Percentiles rank a stretch among this genome's conserved stretches.
Conservation (phyloP, 129 eudicot species). For the Artemisia argyi region DNA sequence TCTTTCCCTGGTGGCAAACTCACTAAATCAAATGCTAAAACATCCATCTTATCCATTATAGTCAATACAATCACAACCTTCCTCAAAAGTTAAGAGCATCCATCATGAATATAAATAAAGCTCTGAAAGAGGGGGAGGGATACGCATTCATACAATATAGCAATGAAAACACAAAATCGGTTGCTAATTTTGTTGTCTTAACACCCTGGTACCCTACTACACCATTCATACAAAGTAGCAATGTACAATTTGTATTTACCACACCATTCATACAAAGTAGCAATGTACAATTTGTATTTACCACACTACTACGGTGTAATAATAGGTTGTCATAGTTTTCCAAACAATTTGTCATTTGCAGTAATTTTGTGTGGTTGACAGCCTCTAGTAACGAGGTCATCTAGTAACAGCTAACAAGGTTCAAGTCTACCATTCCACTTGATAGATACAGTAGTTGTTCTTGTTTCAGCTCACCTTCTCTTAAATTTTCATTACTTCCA, state of each 20-base stretch:
- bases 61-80: slow-evolving; percentile 12
- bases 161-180: no score
- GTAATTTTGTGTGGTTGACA: not conserved
- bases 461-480: not conserved
- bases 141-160: no score
- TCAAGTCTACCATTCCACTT: not conserved
- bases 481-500: not conserved
- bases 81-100: slow-evolving; percentile 6
- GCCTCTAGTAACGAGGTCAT: not conserved
- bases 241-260: not conserved
- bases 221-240: not conserved
- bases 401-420: not conserved
- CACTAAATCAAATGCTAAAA: not conserved
- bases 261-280: not conserved
- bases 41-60: slow-evolving; percentile 2
- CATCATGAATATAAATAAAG: not conserved
- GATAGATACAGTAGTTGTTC: not conserved
- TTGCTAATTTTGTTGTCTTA: not conserved
- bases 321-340: no score
- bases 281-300: not conserved
- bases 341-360: no score
- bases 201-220: not conserved
- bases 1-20: not conserved
- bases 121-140: no score
- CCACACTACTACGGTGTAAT: not conserved